Conservation (phyloP, 768 basidiomycete genomes). For the Panellus pusillus region DNA sequence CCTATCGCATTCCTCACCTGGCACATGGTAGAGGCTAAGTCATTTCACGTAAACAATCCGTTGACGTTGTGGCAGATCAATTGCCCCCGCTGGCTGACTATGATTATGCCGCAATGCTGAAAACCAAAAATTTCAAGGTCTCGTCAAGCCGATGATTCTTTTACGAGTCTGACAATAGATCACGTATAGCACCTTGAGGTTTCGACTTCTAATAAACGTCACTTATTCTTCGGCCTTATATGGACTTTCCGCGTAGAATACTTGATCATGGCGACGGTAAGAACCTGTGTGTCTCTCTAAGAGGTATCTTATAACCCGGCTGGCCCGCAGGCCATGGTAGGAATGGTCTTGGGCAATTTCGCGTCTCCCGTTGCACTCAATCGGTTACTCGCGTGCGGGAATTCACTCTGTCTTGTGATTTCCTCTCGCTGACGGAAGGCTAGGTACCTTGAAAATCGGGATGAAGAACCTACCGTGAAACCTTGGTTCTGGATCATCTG, state of each 20-base stretch:
- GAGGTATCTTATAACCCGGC: slow-evolving; percentile 1
- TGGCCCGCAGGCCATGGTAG: slow-evolving; percentile 23
- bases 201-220: slow-evolving; percentile 13
- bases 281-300: too few species aligned
- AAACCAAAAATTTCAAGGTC: slow-evolving; percentile 30
- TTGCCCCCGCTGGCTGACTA: slow-evolving; percentile 66
- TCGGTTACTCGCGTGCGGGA: slow-evolving; percentile 37
- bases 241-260: slow-evolving; percentile 32
- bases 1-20: slow-evolving; percentile 44
- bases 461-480: slow-evolving; percentile 46
- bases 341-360: slow-evolving; percentile 32
- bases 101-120: slow-evolving; percentile 36
- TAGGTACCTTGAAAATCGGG: slow-evolving; percentile 60
- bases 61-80: slow-evolving; percentile 34
- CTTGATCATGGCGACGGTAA: slow-evolving; percentile 21
- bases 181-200: slow-evolving; percentile 13
- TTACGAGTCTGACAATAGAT: background rate
- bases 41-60: background rate
- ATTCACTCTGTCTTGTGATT: background rate
- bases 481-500: slow-evolving; percentile 72
- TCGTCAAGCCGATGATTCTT: slow-evolving; percentile 12
- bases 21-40: slow-evolving; percentile 22
- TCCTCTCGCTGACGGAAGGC: background rate
- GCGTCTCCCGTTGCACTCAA: slow-evolving; percentile 44
- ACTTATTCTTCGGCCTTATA: slow-evolving; percentile 45